Percentiles rank a stretch among this genome's conserved stretches.
Evolutionary conservation across 495 filamentous ascomycete species (phyloP).

Genomic region (Penicillium ochrochloron): DNA sequence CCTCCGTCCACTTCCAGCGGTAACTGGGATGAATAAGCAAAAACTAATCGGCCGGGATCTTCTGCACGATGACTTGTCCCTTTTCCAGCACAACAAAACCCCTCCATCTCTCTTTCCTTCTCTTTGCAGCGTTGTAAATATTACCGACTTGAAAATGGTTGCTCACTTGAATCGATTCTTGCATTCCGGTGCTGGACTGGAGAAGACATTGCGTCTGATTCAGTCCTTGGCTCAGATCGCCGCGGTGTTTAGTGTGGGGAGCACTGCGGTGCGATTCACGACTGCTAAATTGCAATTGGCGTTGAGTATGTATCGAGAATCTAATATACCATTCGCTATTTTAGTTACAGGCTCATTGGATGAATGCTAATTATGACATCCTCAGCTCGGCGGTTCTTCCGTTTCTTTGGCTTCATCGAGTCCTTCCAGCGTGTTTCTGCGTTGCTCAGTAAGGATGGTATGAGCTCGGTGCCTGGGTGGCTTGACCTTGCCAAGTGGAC

Average conservation of each 20-base stretch:
- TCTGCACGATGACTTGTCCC: neutral
- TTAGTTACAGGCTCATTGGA: slow-evolving; percentile 5
- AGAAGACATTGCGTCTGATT: slow-evolving; percentile 64
- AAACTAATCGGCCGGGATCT: neutral
- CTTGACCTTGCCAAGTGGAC: slow-evolving; percentile 44
- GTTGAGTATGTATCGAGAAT: slow-evolving; percentile 32
- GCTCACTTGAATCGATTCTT: slow-evolving; percentile 44
- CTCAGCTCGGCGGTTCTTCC: slow-evolving; percentile 59
- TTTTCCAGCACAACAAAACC: neutral
- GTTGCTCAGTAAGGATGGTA: slow-evolving; percentile 28
- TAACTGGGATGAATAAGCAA: slow-evolving; percentile 27
- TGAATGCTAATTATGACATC: slow-evolving; percentile 1
- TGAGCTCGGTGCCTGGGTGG: slow-evolving; percentile 25
- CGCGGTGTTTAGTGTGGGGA: slow-evolving; percentile 40
- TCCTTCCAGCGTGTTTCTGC: slow-evolving; percentile 55
- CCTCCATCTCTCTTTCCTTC: slow-evolving; percentile 6
- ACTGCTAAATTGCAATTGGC: slow-evolving; percentile 42
- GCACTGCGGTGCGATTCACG: slow-evolving; percentile 30
- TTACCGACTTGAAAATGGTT: slow-evolving; percentile 17
- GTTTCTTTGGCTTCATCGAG: slow-evolving; percentile 66
- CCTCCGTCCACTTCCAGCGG: slow-evolving; percentile 2
- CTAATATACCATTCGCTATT: neutral
- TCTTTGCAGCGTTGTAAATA: neutral
- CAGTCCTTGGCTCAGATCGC: slow-evolving; percentile 59
- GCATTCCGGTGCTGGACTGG: slow-evolving; percentile 52